These are phyloP conservation scores for Westerdykella aurantiaca DNA, from an alignment of 2,329 filamentous ascomycete genomes.

Conservation along the genomic window DNA sequence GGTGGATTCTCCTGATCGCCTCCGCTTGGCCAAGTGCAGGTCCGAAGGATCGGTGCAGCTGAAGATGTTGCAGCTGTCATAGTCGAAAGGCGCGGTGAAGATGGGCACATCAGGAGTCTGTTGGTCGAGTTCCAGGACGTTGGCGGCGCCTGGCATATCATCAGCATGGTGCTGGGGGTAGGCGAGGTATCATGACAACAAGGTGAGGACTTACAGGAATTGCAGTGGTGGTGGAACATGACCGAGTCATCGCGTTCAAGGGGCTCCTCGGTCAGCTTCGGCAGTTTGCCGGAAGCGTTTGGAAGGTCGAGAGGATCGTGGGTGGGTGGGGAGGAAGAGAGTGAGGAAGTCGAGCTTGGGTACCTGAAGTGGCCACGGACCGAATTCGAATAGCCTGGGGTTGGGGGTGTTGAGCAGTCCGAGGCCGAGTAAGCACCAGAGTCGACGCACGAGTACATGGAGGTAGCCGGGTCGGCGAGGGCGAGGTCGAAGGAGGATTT, in stretches of 20 bases:
- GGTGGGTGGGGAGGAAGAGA: constrained; percentile 52
- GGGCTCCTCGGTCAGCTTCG: constrained; percentile 80
- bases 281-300: constrained; percentile 60
- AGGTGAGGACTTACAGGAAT: constrained; percentile 66
- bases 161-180: constrained; percentile 16
- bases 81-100: constrained; percentile 28
- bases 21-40: constrained; percentile 52
- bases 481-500: constrained; percentile 32
- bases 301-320: constrained; percentile 53
- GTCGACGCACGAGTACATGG: constrained; percentile 31
- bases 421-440: constrained; percentile 50
- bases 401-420: constrained; percentile 63
- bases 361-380: constrained; percentile 57
- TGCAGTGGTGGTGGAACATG: constrained; percentile 47
- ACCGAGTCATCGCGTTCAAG: constrained; percentile 59
- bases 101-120: not conserved
- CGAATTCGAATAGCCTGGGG: constrained; percentile 58
- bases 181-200: constrained; percentile 1
- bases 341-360: constrained; percentile 72
- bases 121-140: constrained; percentile 22
- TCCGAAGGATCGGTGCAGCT: constrained; percentile 53
- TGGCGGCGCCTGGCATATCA: constrained; percentile 50
- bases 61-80: constrained; percentile 26
- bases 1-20: constrained; percentile 54
- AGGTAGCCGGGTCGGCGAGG: constrained; percentile 23